Evolutionary conservation across 768 basidiomycete genomes (phyloP), one percentile per base, ranked within the genome.

Genomic region (Boletus rubropictus): DNA sequence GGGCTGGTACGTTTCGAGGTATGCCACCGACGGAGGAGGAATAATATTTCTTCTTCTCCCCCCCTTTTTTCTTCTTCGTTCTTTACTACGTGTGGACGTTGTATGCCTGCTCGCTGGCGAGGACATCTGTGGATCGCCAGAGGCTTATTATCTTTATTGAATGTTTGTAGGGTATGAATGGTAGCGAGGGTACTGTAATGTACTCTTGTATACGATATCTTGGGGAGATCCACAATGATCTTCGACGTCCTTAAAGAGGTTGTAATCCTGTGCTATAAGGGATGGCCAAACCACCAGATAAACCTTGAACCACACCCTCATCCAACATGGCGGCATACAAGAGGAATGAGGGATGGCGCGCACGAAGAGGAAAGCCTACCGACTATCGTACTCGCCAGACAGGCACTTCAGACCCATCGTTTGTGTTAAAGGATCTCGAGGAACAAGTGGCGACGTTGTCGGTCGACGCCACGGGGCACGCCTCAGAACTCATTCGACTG

Each of bases 401-500:
- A 1, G 32, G 5, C 18, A 15, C 46, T 10, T 15, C 39, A 20
- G 32, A 36, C 20, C 1, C 35, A 1, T 12, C 39, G n/a, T 65
- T 65, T 17, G 29, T 65, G 8, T 40, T 58, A 20, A 52, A 55
- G 46, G 63, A 65, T 31, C 52, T 60, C 20, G 48, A 54, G 38
- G 35, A 53, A 37, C 38, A 37, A 3, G 42, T 65, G 29, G 18
- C 46, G 39, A 58, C 52, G n/a, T 29, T 65, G 40, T 51, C 54
- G 3, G 12, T 31, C 24, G 54, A 60, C 34, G 9, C 27, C 17
- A 20, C 21, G 6, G 33, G 24, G n/a, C 27, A 47, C 14, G 31
- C 50, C n/a, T 56, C 58, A 10, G 58, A 63, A 27, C 34, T 43
- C 25, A 61, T 72, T 14, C 50, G 56, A 18, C 66, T 76, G 24